Evolutionary conservation across 2,329 filamentous ascomycete species (phyloP), one percentile per base, ranked within the genome.

Genomic region (Tolypocladium album): DNA sequence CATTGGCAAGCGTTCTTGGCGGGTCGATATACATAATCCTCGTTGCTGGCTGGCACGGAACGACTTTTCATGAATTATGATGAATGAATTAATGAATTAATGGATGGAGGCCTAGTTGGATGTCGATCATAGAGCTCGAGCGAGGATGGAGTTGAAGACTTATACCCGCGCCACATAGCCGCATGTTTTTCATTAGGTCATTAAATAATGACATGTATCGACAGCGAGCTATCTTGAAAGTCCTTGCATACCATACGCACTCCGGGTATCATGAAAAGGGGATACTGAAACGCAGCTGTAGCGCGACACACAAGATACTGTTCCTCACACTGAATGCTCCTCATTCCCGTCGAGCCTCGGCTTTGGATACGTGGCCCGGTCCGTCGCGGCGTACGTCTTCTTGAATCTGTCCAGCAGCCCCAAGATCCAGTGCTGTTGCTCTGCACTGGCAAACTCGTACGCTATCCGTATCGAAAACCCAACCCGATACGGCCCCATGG

Each of bases 401-500:
- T 67, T 66, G 43, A 72, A 72, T 34, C 64, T 64, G 42, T 69
- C 67, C 43, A 76, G 63, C 61, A 71, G 63, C 7, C 60, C 58
- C 9, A 65, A 59, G 31, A 75, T 70, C 74, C 74, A 77, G 27
- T 63, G 62, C 66, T 74, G 72, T 12, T 68, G 68, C 22, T 68
- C 63, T 11, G 66, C 61, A 42, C 70, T 70, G 36, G 70, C 72
- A 64, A 77, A 70, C 56, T 77, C 75, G 58, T 75, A 75, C 52
- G 68, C 72, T 27, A 78, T 73, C 27, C 74, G 68, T 50, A 77
- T 63, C 22, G 71, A 65, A 57, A 64, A 75, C 12, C 73, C 74
- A 39, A 76, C 63, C 34, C 75, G 68, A 58, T 73, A 74, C 42
- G 72, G 73, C 3, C 75, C 75, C 69, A 77, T 71, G 13, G 70